A percentile compares a stretch with the other conserved stretches of the same genome.
phyloP scores from a whole-genome alignment of 139 green algal species.

The Raphidocelis subcapitata region DNA sequence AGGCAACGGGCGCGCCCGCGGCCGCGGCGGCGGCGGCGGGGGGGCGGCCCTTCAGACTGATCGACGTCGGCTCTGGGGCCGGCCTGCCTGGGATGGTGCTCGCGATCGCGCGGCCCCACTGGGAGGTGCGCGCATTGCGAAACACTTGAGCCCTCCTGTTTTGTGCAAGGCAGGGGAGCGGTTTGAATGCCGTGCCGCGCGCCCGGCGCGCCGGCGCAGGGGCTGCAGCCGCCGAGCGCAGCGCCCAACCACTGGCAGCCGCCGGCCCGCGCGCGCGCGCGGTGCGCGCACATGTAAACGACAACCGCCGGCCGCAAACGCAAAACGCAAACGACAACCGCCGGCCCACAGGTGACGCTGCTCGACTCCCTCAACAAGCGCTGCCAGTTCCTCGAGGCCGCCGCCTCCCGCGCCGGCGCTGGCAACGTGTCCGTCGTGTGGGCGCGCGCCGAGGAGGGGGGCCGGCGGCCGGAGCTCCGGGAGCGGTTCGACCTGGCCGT shows the following conservation, averaged over 20 bases:
- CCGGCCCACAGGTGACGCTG: constrained; percentile 60
- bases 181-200: too few species aligned
- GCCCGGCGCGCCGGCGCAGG: too few species aligned
- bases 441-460: constrained; percentile 75
- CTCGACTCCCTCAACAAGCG: constrained; percentile 85
- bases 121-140: constrained; percentile 51
- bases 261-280: too few species aligned
- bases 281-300: too few species aligned
- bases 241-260: too few species aligned
- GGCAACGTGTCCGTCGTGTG: constrained; percentile 73
- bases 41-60: constrained; percentile 40
- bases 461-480: constrained; percentile 34
- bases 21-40: constrained; percentile 3
- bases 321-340: too few species aligned
- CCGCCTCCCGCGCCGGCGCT: constrained; percentile 42
- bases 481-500: constrained; percentile 71
- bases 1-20: background rate
- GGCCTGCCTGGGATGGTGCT: constrained; percentile 87
- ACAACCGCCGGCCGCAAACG: too few species aligned
- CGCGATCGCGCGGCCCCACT: constrained; percentile 72
- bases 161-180: too few species aligned
- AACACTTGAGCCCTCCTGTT: too few species aligned
- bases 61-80: constrained; percentile 90
- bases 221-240: too few species aligned
- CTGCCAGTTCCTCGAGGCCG: constrained; percentile 55